These are phyloP conservation scores for Dendrothele bispora DNA, from an alignment of 768 basidiomycete genomes.

Conservation along the genomic window DNA sequence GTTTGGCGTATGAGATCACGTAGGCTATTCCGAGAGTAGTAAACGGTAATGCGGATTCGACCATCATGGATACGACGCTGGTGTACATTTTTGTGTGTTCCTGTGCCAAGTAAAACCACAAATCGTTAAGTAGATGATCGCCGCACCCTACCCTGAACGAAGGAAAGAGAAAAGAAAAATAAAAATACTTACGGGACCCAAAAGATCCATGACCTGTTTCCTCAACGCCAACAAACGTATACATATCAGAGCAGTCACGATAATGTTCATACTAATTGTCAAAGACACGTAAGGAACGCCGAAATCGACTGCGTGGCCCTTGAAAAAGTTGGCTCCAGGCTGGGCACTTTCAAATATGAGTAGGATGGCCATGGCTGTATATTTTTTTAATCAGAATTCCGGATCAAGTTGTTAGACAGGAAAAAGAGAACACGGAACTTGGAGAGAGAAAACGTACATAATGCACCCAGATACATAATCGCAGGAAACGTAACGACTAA, in stretches of 20 bases:
- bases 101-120: too few species aligned
- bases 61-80: constrained; percentile 32
- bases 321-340: constrained; percentile 41
- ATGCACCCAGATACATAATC: constrained; percentile 20
- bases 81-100: constrained; percentile 36
- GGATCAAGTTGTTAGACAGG: too few species aligned
- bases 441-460: constrained; percentile 15
- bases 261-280: constrained; percentile 40
- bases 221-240: constrained; percentile 34
- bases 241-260: constrained; percentile 40
- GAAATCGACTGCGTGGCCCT: constrained; percentile 35
- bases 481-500: constrained; percentile 17
- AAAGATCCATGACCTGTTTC: constrained; percentile 22
- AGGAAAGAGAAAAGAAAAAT: too few species aligned
- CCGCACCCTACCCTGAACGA: too few species aligned
- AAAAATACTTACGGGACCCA: constrained; percentile 24
- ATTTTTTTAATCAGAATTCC: background rate
- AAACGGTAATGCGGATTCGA: constrained; percentile 42
- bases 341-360: constrained; percentile 36
- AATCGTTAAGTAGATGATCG: too few species aligned
- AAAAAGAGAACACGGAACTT: too few species aligned
- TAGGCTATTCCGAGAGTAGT: constrained; percentile 37
- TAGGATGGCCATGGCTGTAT: constrained; percentile 38
- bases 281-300: constrained; percentile 40
- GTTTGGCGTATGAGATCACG: constrained; percentile 36